These are phyloP conservation scores for Salix arbutifolia DNA, from an alignment of 345 rosid genomes.

Conservation along the genomic window DNA sequence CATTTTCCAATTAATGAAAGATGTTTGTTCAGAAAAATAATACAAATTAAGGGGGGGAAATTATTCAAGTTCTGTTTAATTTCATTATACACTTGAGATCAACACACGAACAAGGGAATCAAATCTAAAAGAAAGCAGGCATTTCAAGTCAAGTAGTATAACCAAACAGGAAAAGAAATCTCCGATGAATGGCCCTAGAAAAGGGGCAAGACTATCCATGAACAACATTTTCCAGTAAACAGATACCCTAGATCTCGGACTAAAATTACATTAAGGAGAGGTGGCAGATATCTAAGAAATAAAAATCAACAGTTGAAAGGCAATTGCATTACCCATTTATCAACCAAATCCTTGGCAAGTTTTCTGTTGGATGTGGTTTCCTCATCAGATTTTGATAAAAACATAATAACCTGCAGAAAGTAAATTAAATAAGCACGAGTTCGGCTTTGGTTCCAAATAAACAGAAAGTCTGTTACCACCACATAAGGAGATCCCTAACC, in stretches of 20 bases:
- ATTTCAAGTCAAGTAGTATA: neutral
- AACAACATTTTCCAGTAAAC: neutral
- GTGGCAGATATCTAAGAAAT: neutral
- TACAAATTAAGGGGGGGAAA: too few species aligned
- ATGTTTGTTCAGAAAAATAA: neutral
- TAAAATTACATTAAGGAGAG: neutral
- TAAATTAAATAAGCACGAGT: neutral
- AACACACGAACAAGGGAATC: neutral
- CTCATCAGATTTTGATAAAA: constrained; percentile 94
- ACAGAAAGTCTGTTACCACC: neutral
- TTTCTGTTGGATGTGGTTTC: constrained; percentile 88
- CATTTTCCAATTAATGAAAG: neutral
- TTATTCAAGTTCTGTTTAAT: neutral
- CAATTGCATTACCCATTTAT: constrained; percentile 72
- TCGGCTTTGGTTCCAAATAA: neutral
- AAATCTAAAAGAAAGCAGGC: neutral
- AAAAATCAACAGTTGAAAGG: neutral
- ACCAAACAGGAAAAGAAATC: neutral
- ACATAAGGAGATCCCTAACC: constrained; percentile 37
- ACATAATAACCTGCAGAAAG: constrained; percentile 81
- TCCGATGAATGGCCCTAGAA: neutral
- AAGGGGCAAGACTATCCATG: neutral
- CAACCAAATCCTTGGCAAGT: constrained; percentile 96
- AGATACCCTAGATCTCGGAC: neutral
- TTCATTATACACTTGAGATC: neutral